phyloP scores from a whole-genome alignment of 2,329 filamentous ascomycete species.

The Colletotrichum coccodes region DNA sequence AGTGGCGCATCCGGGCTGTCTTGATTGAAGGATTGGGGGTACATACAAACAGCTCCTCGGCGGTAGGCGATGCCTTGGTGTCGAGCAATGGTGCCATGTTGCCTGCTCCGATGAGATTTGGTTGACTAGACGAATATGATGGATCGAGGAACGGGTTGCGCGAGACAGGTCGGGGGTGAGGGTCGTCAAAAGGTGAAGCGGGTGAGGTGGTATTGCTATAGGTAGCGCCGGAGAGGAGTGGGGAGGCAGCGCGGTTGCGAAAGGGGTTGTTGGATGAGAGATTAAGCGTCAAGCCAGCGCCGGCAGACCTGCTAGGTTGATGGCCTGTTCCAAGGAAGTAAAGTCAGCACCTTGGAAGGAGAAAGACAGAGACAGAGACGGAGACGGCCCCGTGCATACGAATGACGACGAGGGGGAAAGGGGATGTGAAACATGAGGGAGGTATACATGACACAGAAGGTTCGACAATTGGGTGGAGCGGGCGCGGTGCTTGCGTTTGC shows the following conservation, averaged over 20 bases:
- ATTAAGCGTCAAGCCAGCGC: conserved; percentile 66
- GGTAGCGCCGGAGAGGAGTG: conserved; percentile 45
- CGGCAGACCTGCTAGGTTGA: conserved; percentile 54
- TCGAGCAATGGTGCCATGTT: conserved; percentile 62
- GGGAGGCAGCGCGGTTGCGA: conserved; percentile 77
- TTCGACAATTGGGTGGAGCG: conserved; percentile 51
- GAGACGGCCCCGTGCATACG: conserved; percentile 49
- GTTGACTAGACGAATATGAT: conserved; percentile 45
- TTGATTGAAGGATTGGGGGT: not conserved
- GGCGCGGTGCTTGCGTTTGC: conserved; percentile 31
- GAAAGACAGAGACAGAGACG: conserved; percentile 38
- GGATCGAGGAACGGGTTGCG: conserved; percentile 81
- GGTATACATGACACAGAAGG: conserved; percentile 56
- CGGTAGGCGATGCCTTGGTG: conserved; percentile 60
- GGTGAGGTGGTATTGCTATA: conserved; percentile 50
- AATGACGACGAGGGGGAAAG: conserved; percentile 55
- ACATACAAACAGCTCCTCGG: conserved; percentile 84
- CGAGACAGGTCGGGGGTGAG: conserved; percentile 69
- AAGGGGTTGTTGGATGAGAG: conserved; percentile 87
- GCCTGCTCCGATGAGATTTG: conserved; percentile 51
- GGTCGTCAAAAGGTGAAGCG: conserved; percentile 70
- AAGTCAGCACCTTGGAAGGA: conserved; percentile 28
- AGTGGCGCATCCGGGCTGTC: not conserved
- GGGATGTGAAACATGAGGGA: conserved; percentile 57
- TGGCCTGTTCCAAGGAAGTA: conserved; percentile 47